A percentile compares a stretch with the other conserved stretches of the same genome.
Evolutionary conservation across 176 grass and related monocot species (phyloP).

Genomic region (Oryza nivara): DNA sequence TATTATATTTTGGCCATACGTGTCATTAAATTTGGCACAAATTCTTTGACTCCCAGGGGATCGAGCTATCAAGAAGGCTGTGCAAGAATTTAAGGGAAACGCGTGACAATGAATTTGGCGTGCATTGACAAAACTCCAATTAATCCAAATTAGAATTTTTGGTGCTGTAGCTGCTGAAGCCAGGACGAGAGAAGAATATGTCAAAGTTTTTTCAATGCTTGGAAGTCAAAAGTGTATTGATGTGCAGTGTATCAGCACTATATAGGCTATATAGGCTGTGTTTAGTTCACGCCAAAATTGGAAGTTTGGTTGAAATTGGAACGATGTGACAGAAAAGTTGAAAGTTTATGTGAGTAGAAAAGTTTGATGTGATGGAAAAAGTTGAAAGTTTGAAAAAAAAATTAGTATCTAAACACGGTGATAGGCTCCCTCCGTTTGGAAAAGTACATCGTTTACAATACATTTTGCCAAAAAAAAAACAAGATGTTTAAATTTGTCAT

Average conservation of each 20-base stretch:
- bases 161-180: not conserved
- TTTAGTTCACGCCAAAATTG: no score
- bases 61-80: not conserved
- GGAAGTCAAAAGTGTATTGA: conserved; percentile 6
- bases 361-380: no score
- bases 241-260: not conserved
- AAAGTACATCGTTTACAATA: no score
- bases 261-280: no score
- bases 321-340: no score
- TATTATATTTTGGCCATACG: not conserved
- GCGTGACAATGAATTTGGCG: not conserved
- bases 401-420: no score
- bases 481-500: not conserved
- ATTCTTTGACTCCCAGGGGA: conserved; percentile 19
- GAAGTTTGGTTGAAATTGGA: no score
- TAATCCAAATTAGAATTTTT: not conserved
- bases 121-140: conserved; percentile 6
- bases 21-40: conserved; percentile 34
- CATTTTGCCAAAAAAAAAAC: no score
- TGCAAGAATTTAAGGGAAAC: not conserved
- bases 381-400: no score
- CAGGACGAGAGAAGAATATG: not conserved
- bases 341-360: no score
- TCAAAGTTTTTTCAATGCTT: not conserved
- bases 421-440: no score